A percentile compares a stretch with the other conserved stretches of the same genome.
Evolutionary conservation across 495 filamentous ascomycete genomes (phyloP).

Genomic region (Penicillium ucsense): DNA sequence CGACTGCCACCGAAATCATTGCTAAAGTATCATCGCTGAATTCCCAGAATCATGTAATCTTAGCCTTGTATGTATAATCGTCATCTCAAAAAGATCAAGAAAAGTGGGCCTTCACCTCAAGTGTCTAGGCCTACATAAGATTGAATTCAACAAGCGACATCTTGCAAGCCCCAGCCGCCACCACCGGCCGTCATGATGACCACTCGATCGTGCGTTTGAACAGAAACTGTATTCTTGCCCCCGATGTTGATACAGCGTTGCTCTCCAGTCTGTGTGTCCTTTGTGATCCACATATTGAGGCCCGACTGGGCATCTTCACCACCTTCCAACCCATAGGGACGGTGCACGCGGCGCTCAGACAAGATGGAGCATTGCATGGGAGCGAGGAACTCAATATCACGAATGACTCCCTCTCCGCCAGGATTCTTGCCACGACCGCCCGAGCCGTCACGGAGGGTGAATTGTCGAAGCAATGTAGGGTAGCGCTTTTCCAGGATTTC

Average conservation of each 20-base stretch:
- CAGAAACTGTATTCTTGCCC: slow-evolving; percentile 85
- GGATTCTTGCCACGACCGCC: slow-evolving; percentile 66
- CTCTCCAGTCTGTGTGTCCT: slow-evolving; percentile 40
- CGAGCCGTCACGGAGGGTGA: slow-evolving; percentile 58
- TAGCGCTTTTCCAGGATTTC: slow-evolving; percentile 96
- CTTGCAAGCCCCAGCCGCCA: slow-evolving; percentile 37
- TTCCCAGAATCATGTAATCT: too few relatives aligned
- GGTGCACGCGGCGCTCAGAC: slow-evolving; percentile 75
- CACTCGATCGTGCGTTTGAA: slow-evolving; percentile 79
- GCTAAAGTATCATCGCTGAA: too few relatives aligned
- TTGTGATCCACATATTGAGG: slow-evolving; percentile 78
- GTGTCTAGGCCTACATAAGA: background rate
- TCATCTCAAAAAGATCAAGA: too few relatives aligned
- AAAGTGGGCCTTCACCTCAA: too few relatives aligned
- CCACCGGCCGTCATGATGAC: slow-evolving; percentile 54
- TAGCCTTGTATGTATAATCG: too few relatives aligned
- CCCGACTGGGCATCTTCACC: slow-evolving; percentile 73
- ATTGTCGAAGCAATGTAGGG: slow-evolving; percentile 76
- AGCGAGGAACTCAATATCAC: slow-evolving; percentile 91
- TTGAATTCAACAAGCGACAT: slow-evolving; percentile 5
- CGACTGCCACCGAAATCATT: too few relatives aligned
- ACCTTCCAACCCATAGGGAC: slow-evolving; percentile 83
- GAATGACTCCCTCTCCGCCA: slow-evolving; percentile 82
- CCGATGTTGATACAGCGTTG: slow-evolving; percentile 74
- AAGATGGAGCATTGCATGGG: slow-evolving; percentile 84